These are phyloP conservation scores for Priceomyces melissophilus DNA, from an alignment of 805 yeast genomes.

Conservation along the genomic window DNA sequence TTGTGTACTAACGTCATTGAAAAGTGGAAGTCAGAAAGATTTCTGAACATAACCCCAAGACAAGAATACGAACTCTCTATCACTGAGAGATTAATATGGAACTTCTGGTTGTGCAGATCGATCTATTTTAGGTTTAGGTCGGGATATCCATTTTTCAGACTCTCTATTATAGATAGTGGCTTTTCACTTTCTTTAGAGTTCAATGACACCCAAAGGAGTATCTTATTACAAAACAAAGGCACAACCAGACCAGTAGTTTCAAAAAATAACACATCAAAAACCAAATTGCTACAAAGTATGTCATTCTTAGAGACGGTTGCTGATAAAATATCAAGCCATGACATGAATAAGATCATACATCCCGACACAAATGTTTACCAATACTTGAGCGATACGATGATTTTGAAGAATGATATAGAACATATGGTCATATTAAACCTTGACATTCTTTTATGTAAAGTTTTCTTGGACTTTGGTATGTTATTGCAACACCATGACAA, in stretches of 20 bases:
- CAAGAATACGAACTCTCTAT: conserved; percentile 23
- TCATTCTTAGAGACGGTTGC: too few relatives aligned
- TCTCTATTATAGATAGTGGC: conserved; percentile 8
- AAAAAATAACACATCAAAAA: not conserved
- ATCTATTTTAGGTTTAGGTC: conserved; percentile 13
- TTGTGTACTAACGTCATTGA: conserved; percentile 13
- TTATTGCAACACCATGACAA: too few relatives aligned
- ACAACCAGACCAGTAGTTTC: conserved; percentile 5
- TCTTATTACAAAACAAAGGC: too few relatives aligned
- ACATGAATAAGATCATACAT: too few relatives aligned
- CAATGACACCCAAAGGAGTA: conserved; percentile 1
- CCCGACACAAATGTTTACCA: too few relatives aligned
- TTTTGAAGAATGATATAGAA: too few relatives aligned
- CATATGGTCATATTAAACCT: too few relatives aligned
- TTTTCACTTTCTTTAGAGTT: conserved; percentile 12
- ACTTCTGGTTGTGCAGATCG: conserved; percentile 14
- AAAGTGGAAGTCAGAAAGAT: conserved; percentile 1
- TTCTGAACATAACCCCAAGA: conserved; percentile 10
- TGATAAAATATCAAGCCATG: too few relatives aligned
- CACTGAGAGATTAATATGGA: conserved; percentile 22
- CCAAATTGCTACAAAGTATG: too few relatives aligned
- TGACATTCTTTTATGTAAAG: too few relatives aligned
- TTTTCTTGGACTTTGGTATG: too few relatives aligned
- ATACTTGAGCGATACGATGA: too few relatives aligned
- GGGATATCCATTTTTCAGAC: conserved; percentile 18